A percentile compares a stretch with the other conserved stretches of the same genome.
These are phyloP conservation scores for Tylopilus rubrobrunneus DNA, from an alignment of 768 basidiomycete genomes.

Conservation along the genomic window DNA sequence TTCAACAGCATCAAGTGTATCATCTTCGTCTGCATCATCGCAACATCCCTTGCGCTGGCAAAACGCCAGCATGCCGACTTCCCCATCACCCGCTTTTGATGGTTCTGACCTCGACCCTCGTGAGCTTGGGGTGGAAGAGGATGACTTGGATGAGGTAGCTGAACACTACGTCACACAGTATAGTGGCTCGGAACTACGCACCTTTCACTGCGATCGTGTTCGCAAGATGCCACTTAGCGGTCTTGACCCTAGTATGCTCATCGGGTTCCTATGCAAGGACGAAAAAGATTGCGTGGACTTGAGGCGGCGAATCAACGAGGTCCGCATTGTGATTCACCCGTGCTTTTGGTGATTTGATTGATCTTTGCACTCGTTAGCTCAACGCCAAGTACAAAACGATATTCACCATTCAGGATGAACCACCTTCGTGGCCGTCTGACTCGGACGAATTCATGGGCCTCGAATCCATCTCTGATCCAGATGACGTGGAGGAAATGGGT, in stretches of 20 bases:
- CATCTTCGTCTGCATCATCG: conserved; percentile 32
- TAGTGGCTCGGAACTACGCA: conserved; percentile 64
- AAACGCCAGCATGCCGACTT: conserved; percentile 19
- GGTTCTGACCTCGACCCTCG: conserved; percentile 35
- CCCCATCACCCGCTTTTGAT: conserved; percentile 20
- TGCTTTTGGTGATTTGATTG: conserved; percentile 3
- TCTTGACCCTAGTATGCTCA: conserved; percentile 94
- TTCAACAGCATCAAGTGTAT: conserved; percentile 38
- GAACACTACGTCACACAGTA: conserved; percentile 75
- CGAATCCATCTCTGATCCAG: conserved; percentile 78
- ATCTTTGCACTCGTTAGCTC: conserved; percentile 10
- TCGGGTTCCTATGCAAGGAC: conserved; percentile 85
- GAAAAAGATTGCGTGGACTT: conserved; percentile 87
- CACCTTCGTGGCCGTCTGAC: conserved; percentile 76
- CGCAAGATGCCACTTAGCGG: conserved; percentile 90
- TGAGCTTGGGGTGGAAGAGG: conserved; percentile 32
- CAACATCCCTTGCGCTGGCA: conserved; percentile 30
- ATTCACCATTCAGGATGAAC: conserved; percentile 85
- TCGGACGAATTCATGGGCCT: conserved; percentile 71
- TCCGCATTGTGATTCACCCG: conserved; percentile 34
- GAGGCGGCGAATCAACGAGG: conserved; percentile 64
- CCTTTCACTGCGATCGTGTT: conserved; percentile 96
- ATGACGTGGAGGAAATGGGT: conserved; percentile 66
- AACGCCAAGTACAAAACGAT: conserved; percentile 61
- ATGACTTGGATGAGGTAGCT: conserved; percentile 43